Base-by-base conservation (phyloP, 202 grass and related monocot genomes). In the Eragrostis tef region DNA sequence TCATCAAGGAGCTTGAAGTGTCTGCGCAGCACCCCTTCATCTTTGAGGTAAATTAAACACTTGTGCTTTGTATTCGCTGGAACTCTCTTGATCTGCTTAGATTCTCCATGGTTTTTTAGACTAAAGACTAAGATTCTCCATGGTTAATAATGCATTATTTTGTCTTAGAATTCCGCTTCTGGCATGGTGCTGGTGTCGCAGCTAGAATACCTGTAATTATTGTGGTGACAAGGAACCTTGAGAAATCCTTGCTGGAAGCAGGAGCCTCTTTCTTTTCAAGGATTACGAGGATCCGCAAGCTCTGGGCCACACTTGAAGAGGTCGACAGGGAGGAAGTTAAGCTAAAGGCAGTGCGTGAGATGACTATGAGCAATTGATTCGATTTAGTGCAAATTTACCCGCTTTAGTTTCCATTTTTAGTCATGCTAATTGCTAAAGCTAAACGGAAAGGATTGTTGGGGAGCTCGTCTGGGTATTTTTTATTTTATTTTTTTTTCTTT, bases 211-310 rank as follows among this genome's bases (percentile, higher is more conserved):
- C 91, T 16, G 88, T 88, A 0, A 47, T 97, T 11, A 91, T 67
- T 9, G 0, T 97, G 21, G 57, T 64, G 3, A 97, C 91, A 42
- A 94, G 91, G 83, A 97, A 92, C 82, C 89, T 86, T 2, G 91
- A 89, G 75, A 86, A 94, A 12, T 86, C 86, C 4, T 75, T 97
- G 14, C 27, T 72, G 12, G 86, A 97, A 54, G 91, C 91, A 10
- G 86, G 94, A 65, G 94, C 91, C 17, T 58, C 81, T 5, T 77
- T 97, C 64, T 97, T 5, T 50, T 97, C 64, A 94, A 87, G 75
- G 88, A 92, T 27, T 97, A 92, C 11, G 87, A 84, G 63, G 91
- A 94, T 6, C 31, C 84, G 83, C 61, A 92, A 89, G 43, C 87
- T 94, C 52, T 90, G 88, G 83, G 84, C 53, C 4, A 81, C 60